These are phyloP conservation scores for Cryptosporidium sp. DNA, from an alignment of 169 alveolate species.

Conservation along the genomic window DNA sequence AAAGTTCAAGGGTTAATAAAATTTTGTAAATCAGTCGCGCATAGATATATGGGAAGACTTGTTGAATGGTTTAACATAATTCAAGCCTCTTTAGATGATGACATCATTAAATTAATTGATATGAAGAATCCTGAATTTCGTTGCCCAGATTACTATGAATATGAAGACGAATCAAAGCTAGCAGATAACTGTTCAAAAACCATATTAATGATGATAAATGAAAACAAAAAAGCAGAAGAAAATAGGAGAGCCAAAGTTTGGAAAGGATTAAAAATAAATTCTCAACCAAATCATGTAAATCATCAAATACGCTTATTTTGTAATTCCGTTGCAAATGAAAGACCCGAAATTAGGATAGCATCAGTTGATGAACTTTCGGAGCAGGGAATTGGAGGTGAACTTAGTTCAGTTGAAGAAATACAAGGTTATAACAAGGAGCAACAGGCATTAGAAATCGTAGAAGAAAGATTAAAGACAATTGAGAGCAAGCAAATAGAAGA, in stretches of 20 bases:
- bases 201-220: conserved; percentile 51
- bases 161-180: conserved; percentile 52
- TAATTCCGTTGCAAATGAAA: conserved; percentile 62
- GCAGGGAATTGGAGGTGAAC: not conserved
- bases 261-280: conserved; percentile 49
- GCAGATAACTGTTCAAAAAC: conserved; percentile 72
- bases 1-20: conserved; percentile 44
- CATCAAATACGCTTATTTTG: conserved; percentile 68
- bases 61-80: conserved; percentile 72
- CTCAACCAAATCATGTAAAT: conserved; percentile 47
- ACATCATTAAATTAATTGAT: conserved; percentile 37
- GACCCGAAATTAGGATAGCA: conserved; percentile 72
- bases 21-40: conserved; percentile 65
- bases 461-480: conserved; percentile 45
- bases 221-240: conserved; percentile 47
- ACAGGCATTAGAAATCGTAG: conserved; percentile 51
- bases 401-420: not conserved
- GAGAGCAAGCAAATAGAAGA: conserved; percentile 42
- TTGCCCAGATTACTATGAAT: conserved; percentile 68
- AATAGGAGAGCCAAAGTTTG: conserved; percentile 32
- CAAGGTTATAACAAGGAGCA: conserved; percentile 21
- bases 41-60: conserved; percentile 68
- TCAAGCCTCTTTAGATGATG: conserved; percentile 73
- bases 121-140: conserved; percentile 53
- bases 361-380: conserved; percentile 53